These are phyloP conservation scores for Eutrema heterophyllum DNA, from an alignment of 345 rosid genomes.

Conservation along the genomic window DNA sequence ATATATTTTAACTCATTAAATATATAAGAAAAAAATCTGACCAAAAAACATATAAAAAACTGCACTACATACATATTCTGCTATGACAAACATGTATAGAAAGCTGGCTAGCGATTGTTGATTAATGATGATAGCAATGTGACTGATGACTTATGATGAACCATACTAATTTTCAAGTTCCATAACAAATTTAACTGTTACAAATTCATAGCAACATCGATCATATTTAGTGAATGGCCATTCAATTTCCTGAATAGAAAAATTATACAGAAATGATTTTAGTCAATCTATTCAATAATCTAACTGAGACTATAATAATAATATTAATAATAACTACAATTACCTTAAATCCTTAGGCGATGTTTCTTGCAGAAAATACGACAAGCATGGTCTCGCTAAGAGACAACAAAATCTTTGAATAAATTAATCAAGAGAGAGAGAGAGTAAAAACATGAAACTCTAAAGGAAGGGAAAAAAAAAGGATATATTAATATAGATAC, in stretches of 20 bases:
- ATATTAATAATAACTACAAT: neutral
- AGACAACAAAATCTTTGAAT: conserved; percentile 12
- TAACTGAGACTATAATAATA: neutral
- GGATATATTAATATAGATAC: neutral
- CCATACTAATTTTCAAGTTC: neutral
- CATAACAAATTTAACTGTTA: neutral
- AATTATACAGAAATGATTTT: neutral
- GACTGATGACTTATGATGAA: neutral
- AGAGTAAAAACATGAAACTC: conserved; percentile 9
- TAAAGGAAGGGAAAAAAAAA: neutral
- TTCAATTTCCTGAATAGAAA: neutral
- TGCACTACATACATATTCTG: neutral
- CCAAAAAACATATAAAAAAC: neutral
- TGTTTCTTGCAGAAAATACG: conserved; percentile 33
- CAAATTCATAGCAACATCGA: neutral
- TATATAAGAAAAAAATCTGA: neutral
- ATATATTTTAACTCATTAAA: neutral
- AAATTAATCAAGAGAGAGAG: neutral
- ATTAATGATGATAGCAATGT: neutral
- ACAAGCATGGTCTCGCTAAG: conserved; percentile 23
- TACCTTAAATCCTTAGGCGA: conserved; percentile 28
- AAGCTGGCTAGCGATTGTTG: neutral
- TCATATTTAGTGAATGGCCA: neutral
- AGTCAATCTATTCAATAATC: conserved; percentile 6
- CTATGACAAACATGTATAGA: neutral